phyloP scores from a whole-genome alignment of 2,329 filamentous ascomycete species.

The Aspergillus glaucus region DNA sequence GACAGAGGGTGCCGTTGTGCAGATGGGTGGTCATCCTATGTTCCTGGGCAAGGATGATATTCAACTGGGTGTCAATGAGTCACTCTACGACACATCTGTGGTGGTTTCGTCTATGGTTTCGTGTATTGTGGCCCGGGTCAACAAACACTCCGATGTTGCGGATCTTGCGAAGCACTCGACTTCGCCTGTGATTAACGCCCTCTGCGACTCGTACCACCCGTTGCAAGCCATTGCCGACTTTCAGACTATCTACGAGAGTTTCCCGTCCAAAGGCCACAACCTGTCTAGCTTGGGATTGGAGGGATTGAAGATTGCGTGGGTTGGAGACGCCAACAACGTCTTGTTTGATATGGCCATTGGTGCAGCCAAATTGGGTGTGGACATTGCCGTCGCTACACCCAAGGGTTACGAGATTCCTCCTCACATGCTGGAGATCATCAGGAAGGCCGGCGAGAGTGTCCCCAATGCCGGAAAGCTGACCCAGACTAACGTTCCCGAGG shows the following conservation, averaged over 20 bases:
- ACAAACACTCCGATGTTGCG: slow-evolving; percentile 67
- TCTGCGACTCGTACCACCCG: slow-evolving; percentile 88
- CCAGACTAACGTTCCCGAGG: slow-evolving; percentile 75
- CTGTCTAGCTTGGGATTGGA: slow-evolving; percentile 59
- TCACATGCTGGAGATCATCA: slow-evolving; percentile 67
- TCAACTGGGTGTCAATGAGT: slow-evolving; percentile 90
- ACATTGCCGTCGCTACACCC: slow-evolving; percentile 82
- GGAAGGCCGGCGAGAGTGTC: slow-evolving; percentile 53
- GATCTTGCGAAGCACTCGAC: slow-evolving; percentile 64
- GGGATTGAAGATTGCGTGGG: slow-evolving; percentile 87
- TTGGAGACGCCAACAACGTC: slow-evolving; percentile 96
- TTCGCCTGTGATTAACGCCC: slow-evolving; percentile 78
- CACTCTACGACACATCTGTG: slow-evolving; percentile 81
- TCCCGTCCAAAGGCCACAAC: slow-evolving; percentile 45
- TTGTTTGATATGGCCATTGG: slow-evolving; percentile 88
- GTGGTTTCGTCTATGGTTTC: slow-evolving; percentile 94
- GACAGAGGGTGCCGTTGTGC: slow-evolving; percentile 82
- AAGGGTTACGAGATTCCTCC: slow-evolving; percentile 74
- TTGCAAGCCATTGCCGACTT: slow-evolving; percentile 93
- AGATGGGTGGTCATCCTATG: slow-evolving; percentile 90
- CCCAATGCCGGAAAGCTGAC: slow-evolving; percentile 58
- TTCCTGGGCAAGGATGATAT: slow-evolving; percentile 95
- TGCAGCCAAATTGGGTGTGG: slow-evolving; percentile 77
- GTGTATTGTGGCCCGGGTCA: slow-evolving; percentile 73
- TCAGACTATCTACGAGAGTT: slow-evolving; percentile 77